phyloP scores from a whole-genome alignment of 768 basidiomycete genomes.

The Tulasnella sp. region DNA sequence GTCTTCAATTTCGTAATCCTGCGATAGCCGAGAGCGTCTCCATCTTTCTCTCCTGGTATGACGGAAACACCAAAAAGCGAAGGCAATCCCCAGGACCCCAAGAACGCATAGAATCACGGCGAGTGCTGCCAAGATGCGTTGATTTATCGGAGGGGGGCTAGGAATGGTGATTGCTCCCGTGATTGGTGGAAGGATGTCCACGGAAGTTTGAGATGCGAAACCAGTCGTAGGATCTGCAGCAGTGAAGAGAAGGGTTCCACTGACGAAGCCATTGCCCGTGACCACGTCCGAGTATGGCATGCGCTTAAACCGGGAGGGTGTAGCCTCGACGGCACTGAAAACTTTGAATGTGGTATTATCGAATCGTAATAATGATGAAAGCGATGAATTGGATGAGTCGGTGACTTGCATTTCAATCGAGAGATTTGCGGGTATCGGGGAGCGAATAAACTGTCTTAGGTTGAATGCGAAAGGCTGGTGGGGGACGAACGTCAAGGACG shows the following conservation, averaged over 20 bases:
- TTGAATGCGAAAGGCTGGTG: not conserved
- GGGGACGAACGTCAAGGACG: not conserved
- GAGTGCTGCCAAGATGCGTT: not conserved
- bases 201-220: not conserved
- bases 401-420: not conserved
- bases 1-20: not conserved
- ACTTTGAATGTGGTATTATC: not conserved
- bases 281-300: not conserved
- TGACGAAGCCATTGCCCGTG: not conserved
- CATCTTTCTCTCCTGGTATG: not conserved
- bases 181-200: not conserved
- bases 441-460: not conserved
- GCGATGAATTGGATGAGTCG: not conserved
- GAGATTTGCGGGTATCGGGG: not conserved
- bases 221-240: not conserved
- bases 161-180: not conserved
- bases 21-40: not conserved
- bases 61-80: not conserved
- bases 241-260: not conserved
- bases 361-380: not conserved
- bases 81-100: not conserved
- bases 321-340: not conserved
- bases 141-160: not conserved
- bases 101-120: not conserved
- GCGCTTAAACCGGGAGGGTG: not conserved